Base-by-base conservation (phyloP, 2,329 filamentous ascomycete genomes). In the Bimuria novae-zelandiae region DNA sequence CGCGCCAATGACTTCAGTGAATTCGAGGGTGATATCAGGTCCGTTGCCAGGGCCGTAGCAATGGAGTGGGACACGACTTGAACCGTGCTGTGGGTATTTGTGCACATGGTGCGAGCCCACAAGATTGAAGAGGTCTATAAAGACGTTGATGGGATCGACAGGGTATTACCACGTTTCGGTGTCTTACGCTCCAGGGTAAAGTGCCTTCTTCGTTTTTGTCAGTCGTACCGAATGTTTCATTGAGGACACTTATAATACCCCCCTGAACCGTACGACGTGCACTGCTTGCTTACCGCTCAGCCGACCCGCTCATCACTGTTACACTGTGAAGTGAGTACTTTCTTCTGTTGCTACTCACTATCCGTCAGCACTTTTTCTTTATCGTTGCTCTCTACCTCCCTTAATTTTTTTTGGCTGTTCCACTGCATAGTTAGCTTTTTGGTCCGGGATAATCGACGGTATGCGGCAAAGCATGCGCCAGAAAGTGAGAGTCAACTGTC, bases 241-340 rank as follows among this genome's bases (percentile, higher is more conserved):
- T 27, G 44, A 29, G 14, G 21, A 37, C 32, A 21, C 33, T 37
- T 37, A 37, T 21, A 12, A 27, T 22, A 16, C 10, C 44, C 32
- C n/a, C 33, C 44, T 37, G 44, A 37, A 16, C 33, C 39, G 44
- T 37, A 29, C 44, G 29, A 47, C 44, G 32, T 37, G 25, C 33
- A 14, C 43, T 21, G 30, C 43, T 29, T 29, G 10, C 36, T 25
- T 36, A 25, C 30, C 43, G 25, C 25, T 29, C 16, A 35, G 27
- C 29, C 19, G 42, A 29, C 42, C 42, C 42, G 29, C 22, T 37
- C 32, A 29, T 36, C 44, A 47, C 44, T 33, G 32, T 47, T 47
- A 37, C 44, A 47, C 35, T 36, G 32, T 36, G 25, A 27, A 17
- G 44, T 47, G 23, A 47, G 44, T 47, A 35, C 21, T 17, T 35